Evolutionary conservation across 2,329 filamentous ascomycete genomes (phyloP).

Genomic region (Alternaria hordeiaustralica): DNA sequence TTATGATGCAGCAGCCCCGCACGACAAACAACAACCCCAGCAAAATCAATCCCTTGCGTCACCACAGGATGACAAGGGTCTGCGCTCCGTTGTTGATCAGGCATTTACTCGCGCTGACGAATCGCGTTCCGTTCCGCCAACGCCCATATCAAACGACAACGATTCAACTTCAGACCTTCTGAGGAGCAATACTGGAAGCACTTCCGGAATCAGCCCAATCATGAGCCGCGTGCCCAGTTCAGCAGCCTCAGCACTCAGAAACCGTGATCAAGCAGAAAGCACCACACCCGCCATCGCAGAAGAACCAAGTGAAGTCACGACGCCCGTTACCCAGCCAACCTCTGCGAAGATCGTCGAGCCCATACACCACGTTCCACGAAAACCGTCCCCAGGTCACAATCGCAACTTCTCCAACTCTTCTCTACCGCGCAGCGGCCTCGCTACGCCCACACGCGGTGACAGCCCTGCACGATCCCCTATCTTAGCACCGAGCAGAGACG

Average conservation of each 20-base stretch:
- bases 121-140: slow-evolving; percentile 59
- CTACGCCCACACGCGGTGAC: slow-evolving; percentile 64
- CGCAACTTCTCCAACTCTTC: slow-evolving; percentile 50
- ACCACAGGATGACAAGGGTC: slow-evolving; percentile 32
- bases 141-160: slow-evolving; percentile 56
- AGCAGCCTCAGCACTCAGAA: slow-evolving; percentile 46
- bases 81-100: slow-evolving; percentile 64
- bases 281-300: slow-evolving; percentile 63
- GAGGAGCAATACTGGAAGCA: slow-evolving; percentile 68
- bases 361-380: slow-evolving; percentile 39
- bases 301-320: slow-evolving; percentile 53
- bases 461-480: slow-evolving; percentile 67
- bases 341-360: slow-evolving; percentile 37
- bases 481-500: slow-evolving; percentile 54
- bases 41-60: slow-evolving; percentile 19
- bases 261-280: slow-evolving; percentile 48
- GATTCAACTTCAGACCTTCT: slow-evolving; percentile 54
- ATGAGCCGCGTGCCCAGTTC: slow-evolving; percentile 63
- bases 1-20: slow-evolving; percentile 19
- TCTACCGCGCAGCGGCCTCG: slow-evolving; percentile 59
- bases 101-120: slow-evolving; percentile 68
- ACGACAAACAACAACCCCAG: slow-evolving; percentile 14
- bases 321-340: slow-evolving; percentile 45
- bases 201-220: slow-evolving; percentile 69
- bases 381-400: slow-evolving; percentile 49